Percentiles rank a stretch among this genome's conserved stretches.
These are phyloP conservation scores for Phallus indusiatus DNA, from an alignment of 768 basidiomycete species.

Conservation along the genomic window DNA sequence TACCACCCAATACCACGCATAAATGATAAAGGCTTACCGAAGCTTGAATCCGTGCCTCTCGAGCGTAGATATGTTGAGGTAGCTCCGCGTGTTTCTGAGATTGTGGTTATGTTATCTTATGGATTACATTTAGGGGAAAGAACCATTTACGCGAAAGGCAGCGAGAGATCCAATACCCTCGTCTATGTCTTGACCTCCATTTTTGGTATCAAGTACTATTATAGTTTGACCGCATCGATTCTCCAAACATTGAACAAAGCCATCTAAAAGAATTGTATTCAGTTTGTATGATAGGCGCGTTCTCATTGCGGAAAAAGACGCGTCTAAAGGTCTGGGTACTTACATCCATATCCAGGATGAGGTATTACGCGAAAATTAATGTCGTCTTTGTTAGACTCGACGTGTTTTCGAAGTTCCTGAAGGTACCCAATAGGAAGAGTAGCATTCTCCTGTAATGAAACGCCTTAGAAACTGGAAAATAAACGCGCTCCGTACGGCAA, in stretches of 20 bases:
- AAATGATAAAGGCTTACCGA: background rate
- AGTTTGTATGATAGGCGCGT: constrained; percentile 3
- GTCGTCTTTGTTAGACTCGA: constrained; percentile 15
- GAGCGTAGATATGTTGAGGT: constrained; percentile 16
- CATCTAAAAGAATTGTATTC: constrained; percentile 25
- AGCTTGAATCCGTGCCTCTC: constrained; percentile 19
- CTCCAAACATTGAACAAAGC: constrained; percentile 36
- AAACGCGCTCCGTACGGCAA: no score
- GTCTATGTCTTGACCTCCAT: constrained; percentile 33
- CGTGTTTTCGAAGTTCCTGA: constrained; percentile 17
- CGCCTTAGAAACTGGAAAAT: no score
- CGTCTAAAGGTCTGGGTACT: constrained; percentile 13
- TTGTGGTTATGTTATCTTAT: constrained; percentile 4
- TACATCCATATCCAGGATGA: constrained; percentile 31
- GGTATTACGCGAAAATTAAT: constrained; percentile 26
- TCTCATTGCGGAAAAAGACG: constrained; percentile 3
- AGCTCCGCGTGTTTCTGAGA: constrained; percentile 9
- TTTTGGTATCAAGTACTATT: no score
- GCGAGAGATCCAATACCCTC: constrained; percentile 39
- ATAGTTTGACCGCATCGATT: constrained; percentile 38
- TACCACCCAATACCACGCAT: background rate
- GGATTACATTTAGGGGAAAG: background rate
- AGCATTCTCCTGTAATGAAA: background rate
- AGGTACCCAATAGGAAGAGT: constrained; percentile 14
- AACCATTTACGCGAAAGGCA: constrained; percentile 33